Base-by-base conservation (phyloP, 2,329 filamentous ascomycete genomes). In the Penicillium sp. region DNA sequence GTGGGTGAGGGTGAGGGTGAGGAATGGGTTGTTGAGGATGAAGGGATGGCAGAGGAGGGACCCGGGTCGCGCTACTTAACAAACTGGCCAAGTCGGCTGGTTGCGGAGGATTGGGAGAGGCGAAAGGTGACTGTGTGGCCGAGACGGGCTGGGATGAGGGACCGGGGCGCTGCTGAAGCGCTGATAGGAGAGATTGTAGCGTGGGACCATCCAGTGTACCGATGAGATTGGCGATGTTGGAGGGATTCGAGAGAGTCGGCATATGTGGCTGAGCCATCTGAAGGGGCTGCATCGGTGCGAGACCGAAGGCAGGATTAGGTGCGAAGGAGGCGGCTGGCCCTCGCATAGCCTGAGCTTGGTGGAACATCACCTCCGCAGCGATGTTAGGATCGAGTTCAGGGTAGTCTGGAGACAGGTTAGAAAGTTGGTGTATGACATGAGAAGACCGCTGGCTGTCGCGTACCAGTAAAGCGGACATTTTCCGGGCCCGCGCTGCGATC, bases 281-380 rank as follows among this genome's bases (percentile, higher is more conserved):
- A 45, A 68, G 70, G 30, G 68, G 70, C 58, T 67, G 73, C 57
- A 65, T 74, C 51, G 64, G 76, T 26, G 80, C 77, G 61, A 73
- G 72, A 60, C 64, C 73, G 58, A 72, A 78, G 65, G 66, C 70
- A 62, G 69, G 78, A 73, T 70, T 76, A 58, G 70, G 74, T 66
- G 63, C 75, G 64, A 67, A 77, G 58, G 70, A 75, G 65, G 66
- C 75, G 68, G 73, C 69, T 70, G 69, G 71, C 71, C 69, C 68
- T 53, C 73, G 75, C 64, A 76, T 63, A 6, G 73, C 68, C 40
- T 76, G 78, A 16, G 79, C 86, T 60, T 92, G 67, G 52, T 70
- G 86, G 45, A 89, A 75, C 59, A 96, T 90, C 16, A 98, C 85
- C 68, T 96, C 91, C 16, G 90, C 91, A 4, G 91, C 92, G 49